phyloP scores from a whole-genome alignment of 2,329 filamentous ascomycete genomes.

The Phialophora macrospora region DNA sequence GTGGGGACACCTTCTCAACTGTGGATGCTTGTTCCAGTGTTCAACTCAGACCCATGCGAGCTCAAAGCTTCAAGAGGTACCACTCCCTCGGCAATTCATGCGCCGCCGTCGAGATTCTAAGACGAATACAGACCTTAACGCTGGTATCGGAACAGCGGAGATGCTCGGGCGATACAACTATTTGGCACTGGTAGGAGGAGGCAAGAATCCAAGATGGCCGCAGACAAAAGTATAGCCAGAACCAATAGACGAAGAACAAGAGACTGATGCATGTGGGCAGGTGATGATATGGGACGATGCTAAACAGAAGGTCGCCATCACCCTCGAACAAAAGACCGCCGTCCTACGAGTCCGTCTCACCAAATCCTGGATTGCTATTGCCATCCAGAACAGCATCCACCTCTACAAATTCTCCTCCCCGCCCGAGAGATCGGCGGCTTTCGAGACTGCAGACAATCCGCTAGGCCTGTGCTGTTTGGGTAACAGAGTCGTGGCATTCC shows the following conservation, averaged over 20 bases:
- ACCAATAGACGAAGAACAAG: not conserved
- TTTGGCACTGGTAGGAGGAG: slow-evolving; percentile 86
- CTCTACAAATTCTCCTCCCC: slow-evolving; percentile 79
- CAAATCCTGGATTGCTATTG: slow-evolving; percentile 75
- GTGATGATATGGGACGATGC: slow-evolving; percentile 91
- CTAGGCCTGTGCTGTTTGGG: slow-evolving; percentile 80
- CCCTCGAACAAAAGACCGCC: slow-evolving; percentile 76
- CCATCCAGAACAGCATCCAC: slow-evolving; percentile 79
- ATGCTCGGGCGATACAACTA: slow-evolving; percentile 90
- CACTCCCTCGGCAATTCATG: not conserved
- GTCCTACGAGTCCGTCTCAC: slow-evolving; percentile 80
- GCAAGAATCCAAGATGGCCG: slow-evolving; percentile 80
- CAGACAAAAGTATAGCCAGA: slow-evolving; percentile 71
- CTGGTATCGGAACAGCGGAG: slow-evolving; percentile 78
- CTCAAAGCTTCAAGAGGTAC: slow-evolving; percentile 67
- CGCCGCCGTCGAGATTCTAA: slow-evolving; percentile 9
- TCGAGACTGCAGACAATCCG: slow-evolving; percentile 85
- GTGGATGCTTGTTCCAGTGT: slow-evolving; percentile 58
- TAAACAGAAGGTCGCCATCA: slow-evolving; percentile 74
- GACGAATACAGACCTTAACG: slow-evolving; percentile 68
- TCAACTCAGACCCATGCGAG: slow-evolving; percentile 72
- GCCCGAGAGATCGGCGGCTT: slow-evolving; percentile 71
- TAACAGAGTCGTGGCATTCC: slow-evolving; percentile 75
- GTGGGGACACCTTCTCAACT: slow-evolving; percentile 20
- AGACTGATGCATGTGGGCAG: slow-evolving; percentile 38